Evolutionary conservation across 306 rosid species (phyloP).

Genomic region (Sophora flavescens): DNA sequence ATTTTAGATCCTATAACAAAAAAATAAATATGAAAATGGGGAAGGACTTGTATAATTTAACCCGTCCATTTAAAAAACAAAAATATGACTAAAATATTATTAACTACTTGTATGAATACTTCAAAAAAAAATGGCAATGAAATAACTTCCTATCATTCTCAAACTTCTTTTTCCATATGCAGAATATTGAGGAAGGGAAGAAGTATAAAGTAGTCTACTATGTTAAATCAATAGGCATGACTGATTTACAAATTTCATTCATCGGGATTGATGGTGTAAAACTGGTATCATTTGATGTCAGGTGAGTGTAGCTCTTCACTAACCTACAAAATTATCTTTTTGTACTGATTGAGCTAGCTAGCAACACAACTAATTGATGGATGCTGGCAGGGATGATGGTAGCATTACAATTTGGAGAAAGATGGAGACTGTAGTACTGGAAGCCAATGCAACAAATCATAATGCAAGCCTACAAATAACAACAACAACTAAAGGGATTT

Average conservation of each 20-base stretch:
- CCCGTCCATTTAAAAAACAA: too few relatives aligned
- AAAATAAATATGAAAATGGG: too few relatives aligned
- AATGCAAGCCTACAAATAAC: slow-evolving; percentile 29
- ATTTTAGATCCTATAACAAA: too few relatives aligned
- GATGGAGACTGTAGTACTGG: background rate
- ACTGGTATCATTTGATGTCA: slow-evolving; percentile 57
- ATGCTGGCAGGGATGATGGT: background rate
- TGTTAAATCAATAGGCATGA: slow-evolving; percentile 55
- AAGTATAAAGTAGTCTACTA: slow-evolving; percentile 59
- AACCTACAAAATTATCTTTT: background rate
- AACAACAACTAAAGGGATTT: background rate
- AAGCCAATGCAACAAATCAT: background rate
- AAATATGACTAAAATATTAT: too few relatives aligned
- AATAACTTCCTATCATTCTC: background rate
- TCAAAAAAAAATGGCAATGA: too few relatives aligned
- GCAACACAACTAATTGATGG: background rate
- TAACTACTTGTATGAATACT: too few relatives aligned
- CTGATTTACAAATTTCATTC: slow-evolving; percentile 62
- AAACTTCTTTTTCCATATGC: background rate
- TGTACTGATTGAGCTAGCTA: too few relatives aligned
- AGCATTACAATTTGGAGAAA: background rate
- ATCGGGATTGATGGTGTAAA: slow-evolving; percentile 46
- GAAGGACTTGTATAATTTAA: too few relatives aligned
- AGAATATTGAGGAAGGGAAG: slow-evolving; percentile 78
- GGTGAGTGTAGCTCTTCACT: slow-evolving; percentile 36